Base-by-base conservation (phyloP, 2,329 filamentous ascomycete genomes). In the Pseudogymnoascus pannorum region DNA sequence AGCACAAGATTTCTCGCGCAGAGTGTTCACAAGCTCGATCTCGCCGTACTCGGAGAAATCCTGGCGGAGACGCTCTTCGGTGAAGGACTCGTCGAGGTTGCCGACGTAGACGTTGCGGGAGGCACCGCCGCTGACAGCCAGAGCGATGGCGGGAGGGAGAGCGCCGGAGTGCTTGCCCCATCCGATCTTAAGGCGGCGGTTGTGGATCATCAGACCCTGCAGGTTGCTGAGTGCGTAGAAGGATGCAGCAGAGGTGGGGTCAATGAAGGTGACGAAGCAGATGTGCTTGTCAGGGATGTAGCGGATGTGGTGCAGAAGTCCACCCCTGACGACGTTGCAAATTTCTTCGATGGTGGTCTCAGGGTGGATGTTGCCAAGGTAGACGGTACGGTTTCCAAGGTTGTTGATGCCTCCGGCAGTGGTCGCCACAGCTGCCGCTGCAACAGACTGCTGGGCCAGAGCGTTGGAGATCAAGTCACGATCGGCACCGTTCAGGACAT, bases 231-330 rank as follows among this genome's bases (percentile, higher is more conserved):
- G 80, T 42, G 94, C 94, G 70, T 97, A 99, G 79, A 99, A 99
- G 1, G 93, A 97, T 40, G 94, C 94, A 22, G 94, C 94, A 3
- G 94, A 95, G 22, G 94, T 99, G 7, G 94, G 94, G 72, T 99
- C 94, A 74, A 99, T 97, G 77, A 99, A 99, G 1, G 94, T 99
- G 62, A 99, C 94, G 72, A 99, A 99, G 81, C 94, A 99, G 69
- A 99, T 99, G 77, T 99, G 94, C 84, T 99, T 99, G 79, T 99
- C 94, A 5, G 94, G 94, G 69, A 99, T 99, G 77, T 97, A 99
- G 68, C 94, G 91, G 75, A 99, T 96, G 75, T 99, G 94, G 75
- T 99, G 94, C 69, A 99, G 82, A 66, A 99, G 83, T 69, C 94
- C 94, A 63, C 94, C 94, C 66, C 94, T 87, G 59, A 99, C 94